Percentiles rank a stretch among this genome's conserved stretches.
Conservation (phyloP, 2,329 filamentous ascomycete species). For the Metarhizium anisopliae region DNA sequence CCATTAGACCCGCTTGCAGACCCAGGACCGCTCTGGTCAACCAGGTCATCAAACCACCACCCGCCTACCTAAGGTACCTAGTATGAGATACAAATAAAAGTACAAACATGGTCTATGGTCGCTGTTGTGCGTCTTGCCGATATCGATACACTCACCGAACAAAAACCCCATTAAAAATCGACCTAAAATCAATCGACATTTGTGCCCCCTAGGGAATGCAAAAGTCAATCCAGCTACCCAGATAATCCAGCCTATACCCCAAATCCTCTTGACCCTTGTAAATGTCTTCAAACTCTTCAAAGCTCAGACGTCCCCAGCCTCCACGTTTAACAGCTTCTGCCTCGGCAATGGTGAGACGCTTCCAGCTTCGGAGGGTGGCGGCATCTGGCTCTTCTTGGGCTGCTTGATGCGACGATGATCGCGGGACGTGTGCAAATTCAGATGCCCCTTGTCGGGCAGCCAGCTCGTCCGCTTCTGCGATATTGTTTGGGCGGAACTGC, state of each 20-base stretch:
- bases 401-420: neutral
- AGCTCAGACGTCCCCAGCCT: slow-evolving; percentile 72
- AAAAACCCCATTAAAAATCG: no score
- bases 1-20: no score
- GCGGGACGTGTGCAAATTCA: neutral
- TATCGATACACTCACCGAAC: neutral
- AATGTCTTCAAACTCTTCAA: slow-evolving; percentile 68
- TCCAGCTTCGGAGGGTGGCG: slow-evolving; percentile 37
- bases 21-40: no score
- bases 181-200: no score
- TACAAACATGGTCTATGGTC: neutral
- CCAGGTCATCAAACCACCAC: neutral
- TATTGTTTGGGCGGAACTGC: slow-evolving; percentile 55
- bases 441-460: neutral
- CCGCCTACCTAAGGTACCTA: neutral
- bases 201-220: slow-evolving; percentile 46
- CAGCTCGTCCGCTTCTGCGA: slow-evolving; percentile 12
- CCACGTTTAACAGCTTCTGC: slow-evolving; percentile 59
- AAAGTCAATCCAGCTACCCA: slow-evolving; percentile 86
- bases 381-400: slow-evolving; percentile 14
- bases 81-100: neutral
- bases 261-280: slow-evolving; percentile 59
- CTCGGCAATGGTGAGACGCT: slow-evolving; percentile 55
- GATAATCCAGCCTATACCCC: slow-evolving; percentile 62
- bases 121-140: no score